phyloP scores from a whole-genome alignment of 202 grass and related monocot species.

The Saccharum hybrid region DNA sequence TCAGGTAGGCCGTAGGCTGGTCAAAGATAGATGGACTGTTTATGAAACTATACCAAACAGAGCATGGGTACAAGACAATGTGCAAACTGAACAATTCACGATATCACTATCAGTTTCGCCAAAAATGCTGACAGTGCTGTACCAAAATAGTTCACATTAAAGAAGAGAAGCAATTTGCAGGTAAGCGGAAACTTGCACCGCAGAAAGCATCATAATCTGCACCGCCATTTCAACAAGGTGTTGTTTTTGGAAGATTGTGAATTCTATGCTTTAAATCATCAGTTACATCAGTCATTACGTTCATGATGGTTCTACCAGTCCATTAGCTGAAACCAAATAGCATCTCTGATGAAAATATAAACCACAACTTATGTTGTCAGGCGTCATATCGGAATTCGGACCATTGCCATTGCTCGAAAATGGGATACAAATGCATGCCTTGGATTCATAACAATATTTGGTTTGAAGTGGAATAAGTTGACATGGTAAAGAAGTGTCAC shows the following conservation, averaged over 20 bases:
- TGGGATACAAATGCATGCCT: not conserved
- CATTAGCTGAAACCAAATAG: not conserved
- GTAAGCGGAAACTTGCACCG: not conserved
- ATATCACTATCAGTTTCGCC: not conserved
- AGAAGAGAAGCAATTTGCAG: constrained; percentile 2
- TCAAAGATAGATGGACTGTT: not conserved
- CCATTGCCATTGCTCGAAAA: not conserved
- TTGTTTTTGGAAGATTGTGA: not conserved
- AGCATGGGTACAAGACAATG: not conserved
- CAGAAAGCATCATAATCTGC: constrained; percentile 12
- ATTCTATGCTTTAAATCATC: not conserved
- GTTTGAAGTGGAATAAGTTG: not conserved
- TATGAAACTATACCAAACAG: constrained; percentile 10
- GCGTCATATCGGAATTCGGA: not conserved
- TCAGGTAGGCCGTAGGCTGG: constrained; percentile 23
- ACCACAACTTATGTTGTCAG: not conserved
- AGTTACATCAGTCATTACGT: not conserved
- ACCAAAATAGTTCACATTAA: not conserved
- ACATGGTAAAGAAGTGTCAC: not conserved
- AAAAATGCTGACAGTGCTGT: not conserved
- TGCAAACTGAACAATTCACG: not conserved
- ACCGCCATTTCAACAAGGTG: not conserved
- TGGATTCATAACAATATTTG: not conserved
- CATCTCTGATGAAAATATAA: not conserved
- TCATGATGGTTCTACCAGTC: not conserved